Percentiles rank a stretch among this genome's conserved stretches.
Evolutionary conservation across 1,284 basidiomycete species (phyloP).

Genomic region (Puccinia coronata): DNA sequence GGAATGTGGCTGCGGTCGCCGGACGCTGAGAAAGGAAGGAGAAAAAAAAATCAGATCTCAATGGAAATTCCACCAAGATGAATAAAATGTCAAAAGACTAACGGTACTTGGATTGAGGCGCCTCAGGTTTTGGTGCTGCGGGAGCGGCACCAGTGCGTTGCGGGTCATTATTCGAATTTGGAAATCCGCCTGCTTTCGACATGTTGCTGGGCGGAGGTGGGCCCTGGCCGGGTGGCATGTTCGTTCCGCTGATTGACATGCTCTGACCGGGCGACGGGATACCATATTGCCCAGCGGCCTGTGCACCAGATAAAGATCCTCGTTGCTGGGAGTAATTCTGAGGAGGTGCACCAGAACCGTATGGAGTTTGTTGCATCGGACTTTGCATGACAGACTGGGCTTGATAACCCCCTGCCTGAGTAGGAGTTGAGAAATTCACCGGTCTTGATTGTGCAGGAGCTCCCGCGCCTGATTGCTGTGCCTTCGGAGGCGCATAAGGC

Average conservation of each 20-base stretch:
- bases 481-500: constrained; percentile 40
- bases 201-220: constrained; percentile 54
- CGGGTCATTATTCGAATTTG: constrained; percentile 58
- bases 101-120: constrained; percentile 74
- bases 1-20: constrained; percentile 91
- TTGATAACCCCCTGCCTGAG: constrained; percentile 52
- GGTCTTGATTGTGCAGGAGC: constrained; percentile 42
- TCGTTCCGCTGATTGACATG: constrained; percentile 23
- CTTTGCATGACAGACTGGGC: constrained; percentile 55
- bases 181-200: constrained; percentile 58
- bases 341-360: constrained; percentile 36
- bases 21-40: constrained; percentile 64
- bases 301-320: constrained; percentile 25
- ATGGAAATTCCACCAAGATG: background rate
- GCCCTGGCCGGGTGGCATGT: constrained; percentile 46
- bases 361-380: constrained; percentile 49
- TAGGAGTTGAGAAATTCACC: constrained; percentile 49
- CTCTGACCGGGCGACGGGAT: constrained; percentile 10
- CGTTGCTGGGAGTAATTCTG: constrained; percentile 57
- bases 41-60: background rate
- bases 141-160: constrained; percentile 62
- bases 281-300: constrained; percentile 16
- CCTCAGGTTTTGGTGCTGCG: constrained; percentile 59
- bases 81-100: constrained; percentile 59
- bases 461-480: constrained; percentile 38